Evolutionary conservation across 208 protist species (phyloP), one percentile per base, ranked within the genome.

Genomic region (Ichthyophonus hoferi): DNA sequence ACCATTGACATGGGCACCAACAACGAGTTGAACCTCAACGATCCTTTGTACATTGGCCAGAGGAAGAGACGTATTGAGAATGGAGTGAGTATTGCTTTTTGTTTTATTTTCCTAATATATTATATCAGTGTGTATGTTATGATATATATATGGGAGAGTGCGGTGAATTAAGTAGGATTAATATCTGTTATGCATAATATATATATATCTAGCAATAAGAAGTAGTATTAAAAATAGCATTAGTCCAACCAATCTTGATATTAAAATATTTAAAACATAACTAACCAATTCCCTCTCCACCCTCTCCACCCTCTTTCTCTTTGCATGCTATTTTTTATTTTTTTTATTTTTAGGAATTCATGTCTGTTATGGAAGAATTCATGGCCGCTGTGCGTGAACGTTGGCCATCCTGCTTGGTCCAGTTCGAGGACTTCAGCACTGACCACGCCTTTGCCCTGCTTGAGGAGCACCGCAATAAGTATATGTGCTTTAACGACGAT

Each of bases 401-500:
- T 2, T 87, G 83, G 50, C 40, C 81, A 39, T 1, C 40, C 12
- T 50, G 79, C 37, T 82, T 95, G n/a, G 87, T 98, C 31, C 96
- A 98, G 95, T 98, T 98, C 84, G 97, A 98, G 93, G 97, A 99
- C 93, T 98, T 99, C 91, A 94, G 92, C 85, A 98, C 96, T 91
- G 94, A 96, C 90, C 94, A 98, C 91, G 96, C 95, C 89, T 98
- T 98, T 90, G 92, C 95, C 41, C 93, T 99, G 58, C 94, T 99
- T 1, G 95, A 97, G 87, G 91, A 93, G 86, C 98, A 98, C 93
- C 93, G 96, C 81, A 93, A 97, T 87, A 94, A 95, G 90, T 94
- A 95, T 89, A 93, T 95, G 84, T 97, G 95, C 93, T 99, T 99
- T 95, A 99, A 99, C 92, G 97, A 99, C 88, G 97, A 99, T 94